Base-by-base conservation (phyloP, 2,329 filamentous ascomycete species). In the Ophiocordyceps robertsii region DNA sequence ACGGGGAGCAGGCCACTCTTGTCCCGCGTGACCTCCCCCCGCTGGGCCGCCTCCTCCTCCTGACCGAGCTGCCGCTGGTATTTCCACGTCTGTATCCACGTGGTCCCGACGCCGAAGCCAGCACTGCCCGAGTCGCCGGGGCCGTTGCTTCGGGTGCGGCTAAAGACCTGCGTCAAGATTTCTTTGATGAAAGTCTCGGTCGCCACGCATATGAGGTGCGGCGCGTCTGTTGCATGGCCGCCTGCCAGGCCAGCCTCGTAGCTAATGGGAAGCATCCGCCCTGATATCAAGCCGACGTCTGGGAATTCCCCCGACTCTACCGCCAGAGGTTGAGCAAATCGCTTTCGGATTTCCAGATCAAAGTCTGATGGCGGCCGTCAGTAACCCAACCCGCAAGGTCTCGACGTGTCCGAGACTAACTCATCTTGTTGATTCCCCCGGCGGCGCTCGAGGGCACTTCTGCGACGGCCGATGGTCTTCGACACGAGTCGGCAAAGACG, bases 341-440 rank as follows among this genome's bases (percentile, higher is more conserved):
- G 71, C 60, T 82, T 82, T 46, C 75, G 68, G 46, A 82, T 82
- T 49, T 83, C 80, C 16, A 82, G 58, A 47, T 82, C 78, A 60
- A 77, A 73, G 51, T 81, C 77, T 81, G 9, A 16, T 17, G 17
- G 6, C 46, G 37, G 9, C 19, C 19, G 49, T 57, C 42, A 62
- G 51, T 35, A 16, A 12, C 6, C 2, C 5, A 11, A 21, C 10
- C 17, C 6, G 33, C 14, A 17, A 16, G 9, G 3, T 1, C n/a
- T 36, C 10, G 33, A 36, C 33, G 16, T 14, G 6, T 14, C 16
- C n/a, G 21, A 14, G 29, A 64, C 80, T 57, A 69, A 87, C 82
- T 93, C 69, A 90, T 82, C 51, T 78, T 87, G 51, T 85, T 88
- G 38, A 90, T 71, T 17, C 82, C 82, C 27, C 78, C 81, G n/a